A percentile compares a stretch with the other conserved stretches of the same genome.
These are phyloP conservation scores for Schwanniomyces polymorphus DNA, from an alignment of 805 yeast species.

Conservation along the genomic window DNA sequence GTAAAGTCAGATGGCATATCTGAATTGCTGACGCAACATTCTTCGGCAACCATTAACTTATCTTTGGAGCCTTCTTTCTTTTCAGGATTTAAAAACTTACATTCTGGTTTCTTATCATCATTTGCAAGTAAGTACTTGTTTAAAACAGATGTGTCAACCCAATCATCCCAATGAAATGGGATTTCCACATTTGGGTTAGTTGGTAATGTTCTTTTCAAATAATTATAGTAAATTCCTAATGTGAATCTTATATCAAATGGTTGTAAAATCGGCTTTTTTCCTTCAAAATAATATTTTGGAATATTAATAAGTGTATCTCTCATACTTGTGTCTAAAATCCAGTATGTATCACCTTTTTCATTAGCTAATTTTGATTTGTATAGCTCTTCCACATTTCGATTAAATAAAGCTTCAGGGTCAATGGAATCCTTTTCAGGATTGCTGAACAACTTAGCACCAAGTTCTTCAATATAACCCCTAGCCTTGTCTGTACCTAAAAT, in stretches of 20 bases:
- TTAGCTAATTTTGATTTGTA: conserved; percentile 11
- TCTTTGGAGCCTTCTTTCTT: conserved; percentile 4
- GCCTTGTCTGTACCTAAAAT: neutral
- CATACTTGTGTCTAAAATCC: conserved; percentile 15
- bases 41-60: conserved; percentile 12
- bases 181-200: conserved; percentile 21
- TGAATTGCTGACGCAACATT: conserved; percentile 24
- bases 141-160: conserved; percentile 21
- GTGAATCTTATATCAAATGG: conserved; percentile 31
- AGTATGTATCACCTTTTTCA: conserved; percentile 25
- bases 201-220: conserved; percentile 11
- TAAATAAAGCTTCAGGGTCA: conserved; percentile 14
- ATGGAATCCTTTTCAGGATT: neutral
- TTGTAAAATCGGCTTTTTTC: conserved; percentile 20
- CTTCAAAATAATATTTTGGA: conserved; percentile 12
- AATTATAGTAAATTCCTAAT: conserved; percentile 15
- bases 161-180: conserved; percentile 36
- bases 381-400: conserved; percentile 14
- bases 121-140: conserved; percentile 16
- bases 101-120: conserved; percentile 30
- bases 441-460: neutral
- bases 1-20: conserved; percentile 10
- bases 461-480: neutral
- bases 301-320: conserved; percentile 8
- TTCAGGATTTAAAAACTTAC: conserved; percentile 43